Evolutionary conservation across 192 early-diverging fungal species (phyloP).

Genomic region (Martensiomyces pterosporus): DNA sequence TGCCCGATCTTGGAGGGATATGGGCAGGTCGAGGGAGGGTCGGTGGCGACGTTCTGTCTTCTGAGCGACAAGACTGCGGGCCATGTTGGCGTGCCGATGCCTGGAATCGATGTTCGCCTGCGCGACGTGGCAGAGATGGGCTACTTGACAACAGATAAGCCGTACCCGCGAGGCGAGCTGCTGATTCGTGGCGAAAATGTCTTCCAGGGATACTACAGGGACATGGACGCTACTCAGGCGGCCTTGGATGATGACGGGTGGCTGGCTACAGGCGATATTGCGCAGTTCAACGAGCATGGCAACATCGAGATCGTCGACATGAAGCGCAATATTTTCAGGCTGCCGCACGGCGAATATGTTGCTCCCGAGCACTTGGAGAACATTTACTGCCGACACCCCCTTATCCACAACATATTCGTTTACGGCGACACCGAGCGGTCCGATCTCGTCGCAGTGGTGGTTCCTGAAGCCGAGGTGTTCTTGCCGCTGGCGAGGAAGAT

Average conservation of each 20-base stretch:
- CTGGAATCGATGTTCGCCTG: slow-evolving; percentile 76
- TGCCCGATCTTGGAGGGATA: slow-evolving; percentile 57
- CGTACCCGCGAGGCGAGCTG: slow-evolving; percentile 84
- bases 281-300: slow-evolving; percentile 66
- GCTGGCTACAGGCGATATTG: slow-evolving; percentile 85
- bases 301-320: slow-evolving; percentile 77
- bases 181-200: slow-evolving; percentile 69
- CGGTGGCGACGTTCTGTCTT: slow-evolving; percentile 26
- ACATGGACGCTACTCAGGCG: slow-evolving; percentile 73
- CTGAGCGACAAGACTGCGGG: slow-evolving; percentile 44
- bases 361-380: slow-evolving; percentile 77
- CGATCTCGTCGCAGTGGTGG: slow-evolving; percentile 78
- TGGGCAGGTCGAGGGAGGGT: slow-evolving; percentile 28
- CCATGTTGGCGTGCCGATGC: slow-evolving; percentile 74
- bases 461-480: slow-evolving; percentile 68
- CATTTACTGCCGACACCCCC: slow-evolving; percentile 62
- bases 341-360: slow-evolving; percentile 73
- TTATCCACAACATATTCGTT: slow-evolving; percentile 87
- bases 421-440: slow-evolving; percentile 81
- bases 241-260: slow-evolving; percentile 74
- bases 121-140: slow-evolving; percentile 84
- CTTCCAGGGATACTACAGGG: slow-evolving; percentile 79
- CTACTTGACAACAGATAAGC: slow-evolving; percentile 69
- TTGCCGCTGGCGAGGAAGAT: slow-evolving; percentile 55
- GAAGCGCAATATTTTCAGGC: too few species aligned